Evolutionary conservation across 2,329 filamentous ascomycete genomes (phyloP), one percentile per base, ranked within the genome.

Genomic region (Mariannaea sp.): DNA sequence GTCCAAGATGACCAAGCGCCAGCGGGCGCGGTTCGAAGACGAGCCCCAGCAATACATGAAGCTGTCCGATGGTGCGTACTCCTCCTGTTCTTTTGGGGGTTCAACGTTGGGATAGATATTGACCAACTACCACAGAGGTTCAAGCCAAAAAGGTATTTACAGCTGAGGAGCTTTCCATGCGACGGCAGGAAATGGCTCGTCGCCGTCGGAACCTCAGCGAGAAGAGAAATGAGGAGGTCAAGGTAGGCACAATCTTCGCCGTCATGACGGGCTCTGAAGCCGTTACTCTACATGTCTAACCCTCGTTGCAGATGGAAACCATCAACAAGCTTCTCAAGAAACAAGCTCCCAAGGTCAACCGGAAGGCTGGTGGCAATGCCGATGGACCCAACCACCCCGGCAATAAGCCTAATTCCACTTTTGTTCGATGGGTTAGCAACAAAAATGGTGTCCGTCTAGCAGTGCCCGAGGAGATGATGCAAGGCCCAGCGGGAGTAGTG

Each of bases 261-360:
- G 29, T 14, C 5, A 24, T 32, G 29, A 12, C 9, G 13, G 5
- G 13, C 16, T 17, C 4, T 1, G 36, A 1, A 4, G 17, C 5
- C 32, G n/a, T 16, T 39, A 3, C 3, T 16, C 17, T 20, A 30
- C 19, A 4, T 22, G 10, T 14, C 49, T 57, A 39, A 64, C 45
- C 33, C 14, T 5, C 6, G 17, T 22, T 44, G 16, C 62, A 92
- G 89, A 90, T 91, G 82, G 90, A 93, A 77, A 94, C 90, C 0
- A 93, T 94, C 80, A 92, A 94, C 77, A 92, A 92, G 66, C 84
- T 94, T 2, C 83, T 94, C 46, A 92, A 92, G 72, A 92, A 92
- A 69, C 90, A 92, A 70, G 88, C 89, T 1, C 87, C 89, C 19
- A 92, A 93, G 71, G 84, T 83, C 51, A 87, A 81, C 60, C 76